Evolutionary conservation across 352 stramenopile genomes (phyloP).

Genomic region (Pythium aquatile): DNA sequence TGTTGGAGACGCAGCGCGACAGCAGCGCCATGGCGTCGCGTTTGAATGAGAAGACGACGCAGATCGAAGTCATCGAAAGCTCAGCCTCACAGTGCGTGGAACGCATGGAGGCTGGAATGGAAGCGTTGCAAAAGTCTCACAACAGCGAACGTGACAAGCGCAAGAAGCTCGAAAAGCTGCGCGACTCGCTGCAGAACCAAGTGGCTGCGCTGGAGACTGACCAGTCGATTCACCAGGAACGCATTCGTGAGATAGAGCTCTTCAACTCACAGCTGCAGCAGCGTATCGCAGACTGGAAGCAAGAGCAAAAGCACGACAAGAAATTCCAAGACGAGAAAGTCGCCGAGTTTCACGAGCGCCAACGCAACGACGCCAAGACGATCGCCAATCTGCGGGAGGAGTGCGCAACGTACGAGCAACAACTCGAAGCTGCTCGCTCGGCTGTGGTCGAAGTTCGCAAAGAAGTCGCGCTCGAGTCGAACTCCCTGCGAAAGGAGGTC

Average conservation of each 20-base stretch:
- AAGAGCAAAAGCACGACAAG: slow-evolving; percentile 35
- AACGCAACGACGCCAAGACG: slow-evolving; percentile 36
- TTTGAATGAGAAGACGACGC: slow-evolving; percentile 38
- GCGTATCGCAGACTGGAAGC: slow-evolving; percentile 48
- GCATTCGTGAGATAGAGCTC: slow-evolving; percentile 36
- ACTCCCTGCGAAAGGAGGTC: slow-evolving; percentile 36
- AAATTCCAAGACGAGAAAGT: slow-evolving; percentile 35
- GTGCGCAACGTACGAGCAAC: slow-evolving; percentile 31
- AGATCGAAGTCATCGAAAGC: slow-evolving; percentile 41
- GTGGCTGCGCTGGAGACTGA: slow-evolving; percentile 36
- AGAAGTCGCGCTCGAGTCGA: slow-evolving; percentile 32
- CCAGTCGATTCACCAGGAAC: slow-evolving; percentile 31
- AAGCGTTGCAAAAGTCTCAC: slow-evolving; percentile 38
- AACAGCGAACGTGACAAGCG: slow-evolving; percentile 45
- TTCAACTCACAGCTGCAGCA: slow-evolving; percentile 38
- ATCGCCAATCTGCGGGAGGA: slow-evolving; percentile 42
- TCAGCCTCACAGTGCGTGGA: slow-evolving; percentile 50
- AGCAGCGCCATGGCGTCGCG: slow-evolving; percentile 28
- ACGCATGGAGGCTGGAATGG: slow-evolving; percentile 37
- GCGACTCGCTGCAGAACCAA: slow-evolving; percentile 37
- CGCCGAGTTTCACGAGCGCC: slow-evolving; percentile 39
- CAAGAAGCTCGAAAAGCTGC: slow-evolving; percentile 42
- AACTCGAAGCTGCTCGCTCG: slow-evolving; percentile 26
- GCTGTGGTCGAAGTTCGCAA: slow-evolving; percentile 25
- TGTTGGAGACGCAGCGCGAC: slow-evolving; percentile 39